Evolutionary conservation across 345 rosid species (phyloP).

Genomic region (Salix suchowensis): DNA sequence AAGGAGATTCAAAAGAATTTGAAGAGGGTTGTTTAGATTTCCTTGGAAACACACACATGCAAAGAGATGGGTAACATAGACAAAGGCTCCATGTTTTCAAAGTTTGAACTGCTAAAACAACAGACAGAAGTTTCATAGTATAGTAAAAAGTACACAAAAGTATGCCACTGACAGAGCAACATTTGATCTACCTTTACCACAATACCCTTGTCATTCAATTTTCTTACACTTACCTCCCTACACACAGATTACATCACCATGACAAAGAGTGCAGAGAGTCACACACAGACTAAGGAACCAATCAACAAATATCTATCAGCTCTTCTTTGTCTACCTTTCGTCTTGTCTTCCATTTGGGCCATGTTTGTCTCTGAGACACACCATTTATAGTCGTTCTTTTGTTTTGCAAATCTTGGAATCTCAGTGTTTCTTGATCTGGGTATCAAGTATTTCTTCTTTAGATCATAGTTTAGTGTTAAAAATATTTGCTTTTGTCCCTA

Average conservation of each 20-base stretch:
- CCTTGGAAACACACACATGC: no score
- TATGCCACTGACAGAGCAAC: not conserved
- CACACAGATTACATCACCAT: slow-evolving; percentile 2
- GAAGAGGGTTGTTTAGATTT: no score
- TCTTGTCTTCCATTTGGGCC: not conserved
- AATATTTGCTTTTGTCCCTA: slow-evolving; percentile 13
- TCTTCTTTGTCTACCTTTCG: not conserved
- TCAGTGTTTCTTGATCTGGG: slow-evolving; percentile 40
- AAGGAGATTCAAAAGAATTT: no score
- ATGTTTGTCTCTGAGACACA: slow-evolving; percentile 10
- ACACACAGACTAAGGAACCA: slow-evolving; percentile 23
- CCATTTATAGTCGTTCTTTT: not conserved
- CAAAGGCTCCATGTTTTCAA: not conserved
- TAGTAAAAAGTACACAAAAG: not conserved
- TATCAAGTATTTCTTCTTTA: slow-evolving; percentile 18
- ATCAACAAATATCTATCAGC: slow-evolving; percentile 43
- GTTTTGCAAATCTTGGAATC: slow-evolving; percentile 24
- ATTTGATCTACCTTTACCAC: not conserved
- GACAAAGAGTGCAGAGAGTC: not conserved
- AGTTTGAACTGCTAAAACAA: not conserved
- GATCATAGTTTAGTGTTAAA: slow-evolving; percentile 28
- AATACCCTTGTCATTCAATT: slow-evolving; percentile 5
- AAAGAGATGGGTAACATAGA: not conserved
- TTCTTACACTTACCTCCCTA: slow-evolving; percentile 6
- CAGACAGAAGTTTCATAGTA: not conserved